Percentiles rank a stretch among this genome's conserved stretches.
These are phyloP conservation scores for Mortierella alpina DNA, from an alignment of 192 early-diverging fungal genomes.

Conservation along the genomic window DNA sequence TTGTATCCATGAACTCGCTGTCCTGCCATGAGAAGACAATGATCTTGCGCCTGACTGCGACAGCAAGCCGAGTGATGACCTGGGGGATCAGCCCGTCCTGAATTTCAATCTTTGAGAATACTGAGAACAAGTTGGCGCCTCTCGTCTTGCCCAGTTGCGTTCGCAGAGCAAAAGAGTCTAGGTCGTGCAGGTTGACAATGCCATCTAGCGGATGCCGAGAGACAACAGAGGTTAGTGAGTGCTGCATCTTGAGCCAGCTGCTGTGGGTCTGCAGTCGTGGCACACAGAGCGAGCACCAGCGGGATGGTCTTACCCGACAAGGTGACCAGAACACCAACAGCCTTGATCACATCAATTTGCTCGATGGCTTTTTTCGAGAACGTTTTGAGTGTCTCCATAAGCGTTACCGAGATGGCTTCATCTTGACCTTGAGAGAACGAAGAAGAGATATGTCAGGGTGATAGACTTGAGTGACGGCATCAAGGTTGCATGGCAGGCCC, in stretches of 20 bases:
- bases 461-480: background rate
- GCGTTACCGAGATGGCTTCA: conserved; percentile 64
- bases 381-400: conserved; percentile 72
- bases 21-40: conserved; percentile 82
- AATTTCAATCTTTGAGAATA: conserved; percentile 77
- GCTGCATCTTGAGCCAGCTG: background rate
- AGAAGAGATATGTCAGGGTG: background rate
- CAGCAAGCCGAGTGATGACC: conserved; percentile 78
- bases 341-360: conserved; percentile 80
- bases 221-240: background rate
- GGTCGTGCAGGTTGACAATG: conserved; percentile 77
- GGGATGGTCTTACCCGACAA: conserved; percentile 61
- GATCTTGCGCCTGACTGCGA: conserved; percentile 77
- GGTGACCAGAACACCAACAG: conserved; percentile 76
- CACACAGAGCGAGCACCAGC: background rate
- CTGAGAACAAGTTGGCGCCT: conserved; percentile 81
- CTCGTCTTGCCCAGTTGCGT: conserved; percentile 77
- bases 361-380: conserved; percentile 79
- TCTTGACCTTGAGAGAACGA: conserved; percentile 49
- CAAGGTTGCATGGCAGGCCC: background rate
- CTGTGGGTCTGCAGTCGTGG: background rate
- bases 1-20: conserved; percentile 75
- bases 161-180: conserved; percentile 74
- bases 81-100: conserved; percentile 72
- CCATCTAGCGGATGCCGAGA: conserved; percentile 62